Percentiles rank a stretch among this genome's conserved stretches.
Conservation (phyloP, 2,329 filamentous ascomycete species). For the Cercospora zeina region DNA sequence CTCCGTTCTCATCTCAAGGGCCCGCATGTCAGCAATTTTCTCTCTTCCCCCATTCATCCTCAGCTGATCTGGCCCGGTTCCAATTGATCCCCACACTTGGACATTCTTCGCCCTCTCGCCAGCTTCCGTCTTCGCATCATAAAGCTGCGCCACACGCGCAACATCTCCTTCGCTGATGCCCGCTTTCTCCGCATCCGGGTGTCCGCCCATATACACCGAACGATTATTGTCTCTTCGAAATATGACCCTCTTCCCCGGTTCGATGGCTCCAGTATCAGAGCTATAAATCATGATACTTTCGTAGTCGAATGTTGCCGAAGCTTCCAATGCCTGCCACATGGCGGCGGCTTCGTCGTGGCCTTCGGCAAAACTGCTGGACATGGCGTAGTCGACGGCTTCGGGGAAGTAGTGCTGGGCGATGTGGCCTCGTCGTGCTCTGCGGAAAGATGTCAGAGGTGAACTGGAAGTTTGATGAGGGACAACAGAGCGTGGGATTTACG, state of each 20-base stretch:
- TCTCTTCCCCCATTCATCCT: not conserved
- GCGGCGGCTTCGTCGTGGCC: not conserved
- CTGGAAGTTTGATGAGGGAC: no score
- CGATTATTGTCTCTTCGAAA: not conserved
- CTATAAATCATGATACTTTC: constrained; percentile 24
- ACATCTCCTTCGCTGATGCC: constrained; percentile 10
- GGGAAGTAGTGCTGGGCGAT: constrained; percentile 16
- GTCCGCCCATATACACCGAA: constrained; percentile 13
- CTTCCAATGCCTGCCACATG: constrained; percentile 4
- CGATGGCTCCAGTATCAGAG: constrained; percentile 1
- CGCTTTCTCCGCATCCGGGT: constrained; percentile 2
- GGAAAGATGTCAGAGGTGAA: not conserved
- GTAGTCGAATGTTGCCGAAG: constrained; percentile 17
- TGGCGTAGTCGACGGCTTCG: constrained; percentile 14
- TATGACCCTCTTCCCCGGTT: constrained; percentile 3
- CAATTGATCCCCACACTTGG: not conserved
- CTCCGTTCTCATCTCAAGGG: not conserved
- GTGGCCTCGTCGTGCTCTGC: constrained; percentile 5
- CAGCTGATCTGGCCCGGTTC: not conserved
- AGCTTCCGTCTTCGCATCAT: constrained; percentile 11
- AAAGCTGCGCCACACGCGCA: constrained; percentile 11
- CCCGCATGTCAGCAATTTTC: not conserved
- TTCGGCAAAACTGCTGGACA: not conserved
- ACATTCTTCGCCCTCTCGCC: constrained; percentile 5
- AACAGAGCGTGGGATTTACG: no score